Percentiles rank a stretch among this genome's conserved stretches.
Conservation (phyloP, 345 rosid species). For the Pugionium dolabratum region DNA sequence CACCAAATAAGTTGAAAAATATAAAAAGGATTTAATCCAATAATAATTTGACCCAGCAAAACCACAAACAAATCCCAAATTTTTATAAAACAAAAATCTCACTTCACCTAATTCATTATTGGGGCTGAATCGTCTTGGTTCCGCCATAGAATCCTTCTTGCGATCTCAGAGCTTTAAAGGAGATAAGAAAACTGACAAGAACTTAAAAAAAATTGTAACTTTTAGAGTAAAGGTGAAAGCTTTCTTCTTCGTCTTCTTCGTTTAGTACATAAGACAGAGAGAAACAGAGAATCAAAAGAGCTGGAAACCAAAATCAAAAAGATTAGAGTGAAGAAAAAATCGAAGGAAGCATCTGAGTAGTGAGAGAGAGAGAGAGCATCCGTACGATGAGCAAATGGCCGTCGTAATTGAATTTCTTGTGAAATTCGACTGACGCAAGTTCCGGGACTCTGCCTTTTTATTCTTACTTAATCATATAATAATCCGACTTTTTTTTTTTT, state of each 20-base stretch:
- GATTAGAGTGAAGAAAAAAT: conserved; percentile 19
- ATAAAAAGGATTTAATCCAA: background rate
- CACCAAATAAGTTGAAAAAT: conserved; percentile 13
- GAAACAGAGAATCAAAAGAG: conserved; percentile 28
- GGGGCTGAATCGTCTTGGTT: conserved; percentile 36
- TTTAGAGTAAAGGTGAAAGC: conserved; percentile 21
- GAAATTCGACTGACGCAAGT: conserved; percentile 41
- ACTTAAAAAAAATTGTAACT: background rate
- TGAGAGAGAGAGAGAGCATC: conserved; percentile 28
- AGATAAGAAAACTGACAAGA: conserved; percentile 25
- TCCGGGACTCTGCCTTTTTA: conserved; percentile 37
- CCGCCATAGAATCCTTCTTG: conserved; percentile 34
- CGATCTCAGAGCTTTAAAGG: conserved; percentile 32
- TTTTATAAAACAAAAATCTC: background rate
- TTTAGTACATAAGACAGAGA: background rate
- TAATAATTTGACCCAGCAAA: background rate
- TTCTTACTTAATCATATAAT: background rate
- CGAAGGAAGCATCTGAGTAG: conserved; percentile 42
- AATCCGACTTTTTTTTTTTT: background rate
- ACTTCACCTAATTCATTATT: conserved; percentile 39
- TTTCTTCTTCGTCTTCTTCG: conserved; percentile 15
- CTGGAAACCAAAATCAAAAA: conserved; percentile 22
- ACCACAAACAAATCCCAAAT: background rate
- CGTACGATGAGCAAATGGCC: conserved; percentile 38
- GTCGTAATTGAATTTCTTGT: conserved; percentile 37